Evolutionary conservation across 1,284 basidiomycete genomes (phyloP), one percentile per base, ranked within the genome.

Genomic region (Microbotryum silenes-acaulis): DNA sequence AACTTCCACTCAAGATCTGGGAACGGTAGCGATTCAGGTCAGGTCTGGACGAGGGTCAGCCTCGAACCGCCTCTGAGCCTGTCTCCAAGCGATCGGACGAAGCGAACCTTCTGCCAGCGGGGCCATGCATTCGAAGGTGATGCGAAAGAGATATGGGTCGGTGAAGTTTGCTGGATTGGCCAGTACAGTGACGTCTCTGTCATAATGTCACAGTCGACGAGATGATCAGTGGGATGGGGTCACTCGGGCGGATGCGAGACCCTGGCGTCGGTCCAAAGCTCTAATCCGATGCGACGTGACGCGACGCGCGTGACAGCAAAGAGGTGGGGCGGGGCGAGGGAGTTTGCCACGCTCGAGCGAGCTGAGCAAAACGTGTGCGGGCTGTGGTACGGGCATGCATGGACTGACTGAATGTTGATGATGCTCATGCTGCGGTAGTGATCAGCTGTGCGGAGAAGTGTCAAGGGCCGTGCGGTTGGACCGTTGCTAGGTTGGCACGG

Each of bases 71-170:
- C 37, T 6, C 37, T 42, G 37, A 16, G 16, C 16, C 37, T 42
- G 37, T 6, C 37, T 46, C 29, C 20, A 73, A 79, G 10, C 12
- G 37, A 42, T 42, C 37, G 37, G 70, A 66, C 37, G 37, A 42
- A 42, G 37, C 37, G 37, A 42, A 89, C 91, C 92, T 72, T 97
- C 93, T 72, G 87, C 85, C 56, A 98, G 80, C 12, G 87, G 85
- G 8, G 92, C 87, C 70, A 98, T 93, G 76, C 93, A 97, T 75
- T 98, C 96, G 71, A 98, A 99, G 1, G 92, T 96, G 75, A 99
- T 92, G 70, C 89, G 85, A 77, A 97, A 97, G 70, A 85, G 83
- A 78, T 97, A 98, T 46, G 87, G 81, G 72, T 97, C 93, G 21
- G 85, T 83, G 76, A 94, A 97, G 69, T 83, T 84, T 18, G 91